These are phyloP conservation scores for Tricholoma matsutake DNA, from an alignment of 768 basidiomycete genomes.

Conservation along the genomic window DNA sequence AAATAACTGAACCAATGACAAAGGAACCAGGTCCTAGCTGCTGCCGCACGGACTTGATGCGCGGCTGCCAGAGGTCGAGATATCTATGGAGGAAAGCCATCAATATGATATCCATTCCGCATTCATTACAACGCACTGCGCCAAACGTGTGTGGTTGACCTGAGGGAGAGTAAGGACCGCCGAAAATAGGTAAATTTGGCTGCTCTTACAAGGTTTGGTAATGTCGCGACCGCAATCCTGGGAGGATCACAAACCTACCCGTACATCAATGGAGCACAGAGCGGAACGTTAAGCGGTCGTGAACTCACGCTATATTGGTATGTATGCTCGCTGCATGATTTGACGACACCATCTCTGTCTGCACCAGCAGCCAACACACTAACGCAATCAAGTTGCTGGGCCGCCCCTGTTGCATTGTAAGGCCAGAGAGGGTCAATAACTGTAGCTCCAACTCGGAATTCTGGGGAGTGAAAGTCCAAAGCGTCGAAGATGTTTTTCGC, in stretches of 20 bases:
- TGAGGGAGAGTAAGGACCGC: conserved; percentile 15
- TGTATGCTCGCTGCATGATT: conserved; percentile 50
- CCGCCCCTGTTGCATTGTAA: conserved; percentile 39
- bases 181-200: not conserved
- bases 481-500: conserved; percentile 44
- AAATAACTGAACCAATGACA: conserved; percentile 35
- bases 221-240: conserved; percentile 42
- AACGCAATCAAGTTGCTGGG: conserved; percentile 45
- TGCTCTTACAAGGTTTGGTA: conserved; percentile 43
- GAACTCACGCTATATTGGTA: conserved; percentile 49
- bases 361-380: conserved; percentile 48
- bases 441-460: conserved; percentile 49
- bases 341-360: conserved; percentile 38
- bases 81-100: conserved; percentile 29
- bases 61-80: conserved; percentile 54
- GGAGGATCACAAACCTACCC: conserved; percentile 39
- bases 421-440: conserved; percentile 52
- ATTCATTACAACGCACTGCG: conserved; percentile 30
- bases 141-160: conserved; percentile 54
- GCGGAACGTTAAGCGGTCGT: not conserved
- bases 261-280: not conserved
- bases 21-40: conserved; percentile 48
- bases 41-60: conserved; percentile 43
- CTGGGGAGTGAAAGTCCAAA: conserved; percentile 34
- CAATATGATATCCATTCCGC: not conserved